These are phyloP conservation scores for Vigna unguiculata DNA, from an alignment of 306 rosid genomes.

Conservation along the genomic window DNA sequence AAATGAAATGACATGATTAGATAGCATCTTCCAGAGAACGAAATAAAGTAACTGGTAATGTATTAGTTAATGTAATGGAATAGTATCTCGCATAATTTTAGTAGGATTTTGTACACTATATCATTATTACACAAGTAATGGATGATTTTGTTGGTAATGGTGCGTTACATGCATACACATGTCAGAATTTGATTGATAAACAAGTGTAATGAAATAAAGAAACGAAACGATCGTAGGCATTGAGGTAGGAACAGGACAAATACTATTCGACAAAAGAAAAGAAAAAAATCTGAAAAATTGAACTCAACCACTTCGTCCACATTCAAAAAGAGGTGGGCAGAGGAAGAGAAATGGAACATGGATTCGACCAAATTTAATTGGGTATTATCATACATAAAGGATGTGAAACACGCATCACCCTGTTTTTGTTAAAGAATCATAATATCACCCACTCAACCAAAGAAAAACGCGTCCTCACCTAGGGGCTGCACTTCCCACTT, in stretches of 20 bases:
- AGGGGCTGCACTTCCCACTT: neutral
- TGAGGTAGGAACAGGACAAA: slow-evolving; percentile 1
- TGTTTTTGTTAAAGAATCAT: slow-evolving; percentile 28
- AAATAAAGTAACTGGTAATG: slow-evolving; percentile 28
- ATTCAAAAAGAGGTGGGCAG: slow-evolving; percentile 41
- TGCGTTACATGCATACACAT: slow-evolving; percentile 17
- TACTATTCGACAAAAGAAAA: slow-evolving; percentile 12
- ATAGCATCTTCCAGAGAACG: neutral
- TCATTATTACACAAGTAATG: neutral
- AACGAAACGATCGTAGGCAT: slow-evolving; percentile 8
- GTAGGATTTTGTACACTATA: neutral
- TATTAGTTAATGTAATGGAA: neutral
- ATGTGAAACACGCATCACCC: slow-evolving; percentile 11
- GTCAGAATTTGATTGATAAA: neutral
- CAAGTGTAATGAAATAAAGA: slow-evolving; percentile 2
- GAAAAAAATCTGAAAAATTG: neutral
- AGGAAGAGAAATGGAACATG: slow-evolving; percentile 27
- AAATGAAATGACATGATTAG: neutral
- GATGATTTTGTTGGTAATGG: neutral
- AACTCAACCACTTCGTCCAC: slow-evolving; percentile 6
- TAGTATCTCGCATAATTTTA: neutral
- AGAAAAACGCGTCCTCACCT: slow-evolving; percentile 60
- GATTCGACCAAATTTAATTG: slow-evolving; percentile 22
- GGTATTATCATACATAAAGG: neutral
- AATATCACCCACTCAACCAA: slow-evolving; percentile 49